These are phyloP conservation scores for Calonectria crousiana DNA, from an alignment of 2,329 filamentous ascomycete species.

Conservation along the genomic window DNA sequence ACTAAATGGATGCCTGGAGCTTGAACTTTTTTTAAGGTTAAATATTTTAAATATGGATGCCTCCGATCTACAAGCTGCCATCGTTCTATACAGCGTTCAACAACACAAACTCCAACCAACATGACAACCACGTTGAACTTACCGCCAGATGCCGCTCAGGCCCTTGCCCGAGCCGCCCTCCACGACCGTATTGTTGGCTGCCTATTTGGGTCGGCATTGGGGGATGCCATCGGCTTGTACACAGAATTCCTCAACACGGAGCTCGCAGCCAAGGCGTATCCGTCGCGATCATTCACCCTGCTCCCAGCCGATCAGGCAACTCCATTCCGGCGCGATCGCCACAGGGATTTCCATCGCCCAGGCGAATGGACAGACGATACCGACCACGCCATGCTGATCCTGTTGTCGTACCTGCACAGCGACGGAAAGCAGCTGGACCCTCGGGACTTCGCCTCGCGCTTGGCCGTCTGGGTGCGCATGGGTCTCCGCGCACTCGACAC, in stretches of 20 bases:
- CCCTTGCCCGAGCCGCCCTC: conserved; percentile 37
- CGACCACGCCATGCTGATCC: conserved; percentile 62
- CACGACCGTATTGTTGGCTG: conserved; percentile 57
- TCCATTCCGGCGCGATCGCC: conserved; percentile 56
- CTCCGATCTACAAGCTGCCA: too few relatives aligned
- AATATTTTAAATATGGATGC: neutral
- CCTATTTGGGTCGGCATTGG: conserved; percentile 64
- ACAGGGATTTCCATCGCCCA: conserved; percentile 55
- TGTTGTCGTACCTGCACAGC: conserved; percentile 61
- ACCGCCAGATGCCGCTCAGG: conserved; percentile 29
- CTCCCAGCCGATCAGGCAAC: conserved; percentile 51
- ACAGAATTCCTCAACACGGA: conserved; percentile 62
- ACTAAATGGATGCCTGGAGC: conserved; percentile 4
- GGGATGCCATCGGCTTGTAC: conserved; percentile 67
- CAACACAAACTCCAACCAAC: neutral
- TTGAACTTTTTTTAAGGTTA: neutral
- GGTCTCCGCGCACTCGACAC: conserved; percentile 61
- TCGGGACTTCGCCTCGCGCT: conserved; percentile 57
- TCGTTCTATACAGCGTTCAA: too few relatives aligned
- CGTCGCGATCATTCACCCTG: conserved; percentile 54
- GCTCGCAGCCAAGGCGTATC: conserved; percentile 51
- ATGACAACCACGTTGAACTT: conserved; percentile 31
- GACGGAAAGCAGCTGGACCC: conserved; percentile 52
- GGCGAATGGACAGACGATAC: conserved; percentile 68
- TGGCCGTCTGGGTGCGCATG: conserved; percentile 61